Conservation (phyloP, 2,329 filamentous ascomycete genomes). For the Drechslerella stenobrocha region DNA sequence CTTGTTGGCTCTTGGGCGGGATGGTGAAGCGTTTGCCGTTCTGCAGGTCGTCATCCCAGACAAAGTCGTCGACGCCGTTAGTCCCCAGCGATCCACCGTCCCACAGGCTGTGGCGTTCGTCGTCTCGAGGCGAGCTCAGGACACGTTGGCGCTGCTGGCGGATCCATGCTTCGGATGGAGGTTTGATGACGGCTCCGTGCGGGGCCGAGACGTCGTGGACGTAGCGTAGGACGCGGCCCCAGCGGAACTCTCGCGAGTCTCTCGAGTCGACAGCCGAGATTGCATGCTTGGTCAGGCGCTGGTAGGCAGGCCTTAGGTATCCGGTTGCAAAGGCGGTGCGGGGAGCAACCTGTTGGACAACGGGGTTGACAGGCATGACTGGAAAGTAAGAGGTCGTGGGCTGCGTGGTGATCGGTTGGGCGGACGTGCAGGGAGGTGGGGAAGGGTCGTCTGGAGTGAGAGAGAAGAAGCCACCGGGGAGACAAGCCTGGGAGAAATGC, state of each 20-base stretch:
- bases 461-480: slow-evolving; percentile 53
- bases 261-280: slow-evolving; percentile 51
- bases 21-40: slow-evolving; percentile 48
- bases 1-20: slow-evolving; percentile 43
- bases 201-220: slow-evolving; percentile 50
- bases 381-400: slow-evolving; percentile 44
- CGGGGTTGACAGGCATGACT: slow-evolving; percentile 51
- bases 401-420: slow-evolving; percentile 26
- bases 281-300: slow-evolving; percentile 50
- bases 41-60: slow-evolving; percentile 52
- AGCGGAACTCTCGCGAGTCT: slow-evolving; percentile 52
- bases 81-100: slow-evolving; percentile 52
- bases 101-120: slow-evolving; percentile 50
- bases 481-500: slow-evolving; percentile 20
- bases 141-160: slow-evolving; percentile 36
- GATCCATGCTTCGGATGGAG: slow-evolving; percentile 39
- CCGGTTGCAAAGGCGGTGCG: slow-evolving; percentile 36
- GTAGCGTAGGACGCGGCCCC: slow-evolving; percentile 52
- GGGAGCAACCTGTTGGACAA: slow-evolving; percentile 50
- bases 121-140: slow-evolving; percentile 30
- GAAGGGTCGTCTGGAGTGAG: slow-evolving; percentile 52
- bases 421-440: slow-evolving; percentile 50
- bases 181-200: slow-evolving; percentile 28
- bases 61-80: slow-evolving; percentile 53
- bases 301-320: slow-evolving; percentile 40